Percentiles rank a stretch among this genome's conserved stretches.
Conservation (phyloP, 2,329 filamentous ascomycete genomes). For the Paecilomyces niveus region DNA sequence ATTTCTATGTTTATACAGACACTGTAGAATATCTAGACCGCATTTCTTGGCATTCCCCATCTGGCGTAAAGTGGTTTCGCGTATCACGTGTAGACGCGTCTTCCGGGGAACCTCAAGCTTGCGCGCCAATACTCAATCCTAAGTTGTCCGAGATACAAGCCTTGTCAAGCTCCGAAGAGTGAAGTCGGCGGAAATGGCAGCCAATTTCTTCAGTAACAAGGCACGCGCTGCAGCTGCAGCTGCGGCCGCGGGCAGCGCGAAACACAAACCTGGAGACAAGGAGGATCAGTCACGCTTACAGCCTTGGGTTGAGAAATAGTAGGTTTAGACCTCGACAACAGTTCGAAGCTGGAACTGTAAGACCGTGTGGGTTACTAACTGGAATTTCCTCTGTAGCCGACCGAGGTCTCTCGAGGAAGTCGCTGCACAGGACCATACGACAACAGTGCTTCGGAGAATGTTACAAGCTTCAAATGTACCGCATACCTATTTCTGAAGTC, state of each 20-base stretch:
- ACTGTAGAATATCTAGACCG: background rate
- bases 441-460: conserved; percentile 84
- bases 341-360: background rate
- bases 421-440: conserved; percentile 93
- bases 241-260: conserved; percentile 57
- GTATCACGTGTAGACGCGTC: conserved; percentile 30
- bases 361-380: background rate
- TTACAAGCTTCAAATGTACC: conserved; percentile 84
- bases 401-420: conserved; percentile 93
- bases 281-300: conserved; percentile 63
- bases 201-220: conserved; percentile 93
- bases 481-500: conserved; percentile 9
- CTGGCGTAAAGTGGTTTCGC: conserved; percentile 8
- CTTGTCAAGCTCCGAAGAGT: background rate
- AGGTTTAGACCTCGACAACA: conserved; percentile 13
- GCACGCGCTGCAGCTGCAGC: conserved; percentile 71
- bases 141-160: background rate
- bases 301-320: conserved; percentile 99
- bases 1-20: background rate
- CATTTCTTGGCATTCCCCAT: background rate
- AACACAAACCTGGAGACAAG: conserved; percentile 58
- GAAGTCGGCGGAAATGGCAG: conserved; percentile 44
- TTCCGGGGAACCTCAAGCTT: conserved; percentile 2
- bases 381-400: conserved; percentile 54
- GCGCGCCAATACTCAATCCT: conserved; percentile 3